phyloP scores from a whole-genome alignment of 768 basidiomycete genomes.

The Psilocybe cyanescens region DNA sequence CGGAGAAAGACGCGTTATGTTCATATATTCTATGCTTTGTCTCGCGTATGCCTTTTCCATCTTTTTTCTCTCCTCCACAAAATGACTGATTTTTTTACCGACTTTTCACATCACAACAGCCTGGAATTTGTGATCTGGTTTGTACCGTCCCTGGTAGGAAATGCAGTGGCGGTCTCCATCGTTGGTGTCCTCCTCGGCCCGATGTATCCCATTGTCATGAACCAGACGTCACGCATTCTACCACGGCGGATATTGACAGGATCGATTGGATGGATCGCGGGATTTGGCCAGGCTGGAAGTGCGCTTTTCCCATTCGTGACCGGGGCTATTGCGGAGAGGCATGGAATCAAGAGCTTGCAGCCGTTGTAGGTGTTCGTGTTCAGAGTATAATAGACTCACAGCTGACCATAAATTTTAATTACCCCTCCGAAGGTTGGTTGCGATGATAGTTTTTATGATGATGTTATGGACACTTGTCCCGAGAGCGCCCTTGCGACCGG shows the following conservation, averaged over 20 bases:
- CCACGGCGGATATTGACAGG: constrained; percentile 72
- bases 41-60: constrained; percentile 42
- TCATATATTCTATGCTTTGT: constrained; percentile 53
- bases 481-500: constrained; percentile 6
- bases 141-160: constrained; percentile 64
- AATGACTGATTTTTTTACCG: neutral
- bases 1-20: constrained; percentile 57
- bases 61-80: too few relatives aligned
- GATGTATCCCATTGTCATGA: constrained; percentile 77
- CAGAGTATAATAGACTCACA: neutral
- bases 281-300: constrained; percentile 72
- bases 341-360: constrained; percentile 63
- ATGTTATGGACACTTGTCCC: constrained; percentile 61
- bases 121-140: constrained; percentile 74
- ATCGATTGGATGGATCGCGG: constrained; percentile 71
- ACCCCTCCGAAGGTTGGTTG: constrained; percentile 45
- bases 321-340: constrained; percentile 64
- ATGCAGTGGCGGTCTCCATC: constrained; percentile 65
- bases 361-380: constrained; percentile 47
- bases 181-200: constrained; percentile 76
- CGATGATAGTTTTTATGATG: constrained; percentile 64
- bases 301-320: constrained; percentile 77
- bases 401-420: neutral
- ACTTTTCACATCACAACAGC: constrained; percentile 29
- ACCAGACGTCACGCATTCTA: constrained; percentile 66